Conservation (phyloP, 2,329 filamentous ascomycete species). For the Nakataea oryzae region DNA sequence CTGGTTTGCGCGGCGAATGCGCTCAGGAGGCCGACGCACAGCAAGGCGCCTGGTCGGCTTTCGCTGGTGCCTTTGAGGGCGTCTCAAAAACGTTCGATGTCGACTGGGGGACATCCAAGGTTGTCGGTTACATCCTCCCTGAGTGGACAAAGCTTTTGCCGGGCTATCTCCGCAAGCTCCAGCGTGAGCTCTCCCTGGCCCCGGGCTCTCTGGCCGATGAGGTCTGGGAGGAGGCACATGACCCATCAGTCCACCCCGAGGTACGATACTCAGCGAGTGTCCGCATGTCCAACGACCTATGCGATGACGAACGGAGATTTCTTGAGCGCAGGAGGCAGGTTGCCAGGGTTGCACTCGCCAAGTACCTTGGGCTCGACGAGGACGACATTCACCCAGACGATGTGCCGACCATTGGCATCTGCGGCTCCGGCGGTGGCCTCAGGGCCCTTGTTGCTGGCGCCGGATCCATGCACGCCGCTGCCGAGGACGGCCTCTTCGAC, state of each 20-base stretch:
- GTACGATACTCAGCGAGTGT: slow-evolving; percentile 75
- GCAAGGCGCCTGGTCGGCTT: slow-evolving; percentile 33
- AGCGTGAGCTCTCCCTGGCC: slow-evolving; percentile 76
- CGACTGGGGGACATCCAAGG: slow-evolving; percentile 45
- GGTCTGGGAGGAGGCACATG: slow-evolving; percentile 86
- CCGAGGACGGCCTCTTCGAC: slow-evolving; percentile 83
- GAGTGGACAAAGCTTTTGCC: slow-evolving; percentile 74
- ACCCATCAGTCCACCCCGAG: slow-evolving; percentile 76
- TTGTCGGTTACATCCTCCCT: slow-evolving; percentile 66
- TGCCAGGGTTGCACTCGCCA: slow-evolving; percentile 64
- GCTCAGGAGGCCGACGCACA: neutral
- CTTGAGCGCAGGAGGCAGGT: slow-evolving; percentile 56
- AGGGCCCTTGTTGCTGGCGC: slow-evolving; percentile 84
- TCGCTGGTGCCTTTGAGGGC: slow-evolving; percentile 35
- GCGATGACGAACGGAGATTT: slow-evolving; percentile 72
- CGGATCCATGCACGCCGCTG: slow-evolving; percentile 73
- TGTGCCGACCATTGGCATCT: slow-evolving; percentile 86
- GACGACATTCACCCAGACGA: slow-evolving; percentile 84
- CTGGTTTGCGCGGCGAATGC: no score
- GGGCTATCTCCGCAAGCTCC: slow-evolving; percentile 69
- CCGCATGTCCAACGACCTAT: slow-evolving; percentile 70
- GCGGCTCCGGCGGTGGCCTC: slow-evolving; percentile 84
- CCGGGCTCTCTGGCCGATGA: slow-evolving; percentile 84
- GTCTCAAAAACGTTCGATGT: slow-evolving; percentile 37
- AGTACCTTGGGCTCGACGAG: slow-evolving; percentile 70